Evolutionary conservation across 768 basidiomycete genomes (phyloP).

Genomic region (Ramaria rubella): DNA sequence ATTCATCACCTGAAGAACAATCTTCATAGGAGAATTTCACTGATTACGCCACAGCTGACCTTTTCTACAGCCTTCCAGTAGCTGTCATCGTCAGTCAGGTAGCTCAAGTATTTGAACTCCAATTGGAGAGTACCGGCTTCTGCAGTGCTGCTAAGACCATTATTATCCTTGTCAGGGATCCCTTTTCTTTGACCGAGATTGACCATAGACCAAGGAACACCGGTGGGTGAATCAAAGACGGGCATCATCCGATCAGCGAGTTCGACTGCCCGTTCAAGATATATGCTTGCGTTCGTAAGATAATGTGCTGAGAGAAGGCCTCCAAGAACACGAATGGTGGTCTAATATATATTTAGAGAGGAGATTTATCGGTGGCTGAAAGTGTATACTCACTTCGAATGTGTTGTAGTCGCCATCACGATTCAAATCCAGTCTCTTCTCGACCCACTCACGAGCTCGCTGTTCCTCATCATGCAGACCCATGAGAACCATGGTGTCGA

Average conservation of each 20-base stretch:
- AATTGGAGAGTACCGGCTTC: constrained; percentile 88
- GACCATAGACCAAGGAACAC: constrained; percentile 73
- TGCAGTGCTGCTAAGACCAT: constrained; percentile 66
- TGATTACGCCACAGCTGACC: constrained; percentile 29
- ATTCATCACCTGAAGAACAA: constrained; percentile 49
- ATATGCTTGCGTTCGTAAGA: constrained; percentile 64
- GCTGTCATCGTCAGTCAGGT: constrained; percentile 64
- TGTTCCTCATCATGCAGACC: constrained; percentile 72
- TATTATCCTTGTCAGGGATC: constrained; percentile 50
- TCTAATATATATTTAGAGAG: constrained; percentile 38
- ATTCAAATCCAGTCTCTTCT: constrained; percentile 62
- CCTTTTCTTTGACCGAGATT: constrained; percentile 64
- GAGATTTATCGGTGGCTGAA: background rate
- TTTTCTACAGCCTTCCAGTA: constrained; percentile 82
- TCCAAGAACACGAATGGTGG: constrained; percentile 87
- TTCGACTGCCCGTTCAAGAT: constrained; percentile 70
- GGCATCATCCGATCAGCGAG: constrained; percentile 82
- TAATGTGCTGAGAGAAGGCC: constrained; percentile 85
- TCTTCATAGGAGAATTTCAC: background rate
- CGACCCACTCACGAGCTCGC: constrained; percentile 75
- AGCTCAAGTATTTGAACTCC: constrained; percentile 82
- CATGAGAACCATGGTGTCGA: constrained; percentile 86
- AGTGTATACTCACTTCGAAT: constrained; percentile 63
- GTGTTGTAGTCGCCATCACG: constrained; percentile 76
- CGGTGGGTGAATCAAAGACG: constrained; percentile 73